Evolutionary conservation across 2,329 filamentous ascomycete genomes (phyloP).

Genomic region (Anthostomella pinea): DNA sequence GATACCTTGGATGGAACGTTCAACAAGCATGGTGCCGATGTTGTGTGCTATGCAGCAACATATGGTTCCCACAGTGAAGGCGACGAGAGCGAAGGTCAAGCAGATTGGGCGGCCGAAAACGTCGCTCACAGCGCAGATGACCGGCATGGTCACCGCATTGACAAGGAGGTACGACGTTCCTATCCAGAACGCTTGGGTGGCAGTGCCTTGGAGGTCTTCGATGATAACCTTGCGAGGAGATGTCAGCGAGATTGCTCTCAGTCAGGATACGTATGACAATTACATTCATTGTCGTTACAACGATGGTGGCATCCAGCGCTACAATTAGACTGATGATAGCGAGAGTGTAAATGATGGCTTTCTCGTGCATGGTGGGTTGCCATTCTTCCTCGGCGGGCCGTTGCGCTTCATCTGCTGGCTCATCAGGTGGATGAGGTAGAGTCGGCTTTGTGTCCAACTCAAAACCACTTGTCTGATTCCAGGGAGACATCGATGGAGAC

Average conservation of each 20-base stretch:
- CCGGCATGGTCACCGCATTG: conserved; percentile 28
- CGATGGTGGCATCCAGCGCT: conserved; percentile 24
- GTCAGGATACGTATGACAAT: neutral
- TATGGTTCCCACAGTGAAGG: conserved; percentile 44
- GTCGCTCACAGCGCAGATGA: conserved; percentile 32
- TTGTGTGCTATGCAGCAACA: conserved; percentile 35
- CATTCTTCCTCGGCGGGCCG: conserved; percentile 11
- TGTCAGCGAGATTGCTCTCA: neutral
- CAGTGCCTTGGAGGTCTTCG: conserved; percentile 17
- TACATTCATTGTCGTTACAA: conserved; percentile 22
- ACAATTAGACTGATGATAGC: conserved; percentile 22
- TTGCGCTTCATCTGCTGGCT: conserved; percentile 9
- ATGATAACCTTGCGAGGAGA: conserved; percentile 18
- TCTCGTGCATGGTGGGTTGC: conserved; percentile 23
- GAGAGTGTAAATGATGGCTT: conserved; percentile 26
- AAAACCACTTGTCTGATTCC: neutral
- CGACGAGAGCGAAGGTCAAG: conserved; percentile 31
- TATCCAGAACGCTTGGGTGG: conserved; percentile 29
- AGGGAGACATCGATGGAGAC: neutral
- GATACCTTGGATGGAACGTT: conserved; percentile 39
- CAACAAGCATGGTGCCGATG: conserved; percentile 35
- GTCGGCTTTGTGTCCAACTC: neutral
- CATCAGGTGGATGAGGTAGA: too few relatives aligned
- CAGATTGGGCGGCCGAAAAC: conserved; percentile 35
- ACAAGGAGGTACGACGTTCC: conserved; percentile 31